Percentiles rank a stretch among this genome's conserved stretches.
phyloP scores from a whole-genome alignment of 2,329 filamentous ascomycete genomes.

The Tympanopsis confertula region DNA sequence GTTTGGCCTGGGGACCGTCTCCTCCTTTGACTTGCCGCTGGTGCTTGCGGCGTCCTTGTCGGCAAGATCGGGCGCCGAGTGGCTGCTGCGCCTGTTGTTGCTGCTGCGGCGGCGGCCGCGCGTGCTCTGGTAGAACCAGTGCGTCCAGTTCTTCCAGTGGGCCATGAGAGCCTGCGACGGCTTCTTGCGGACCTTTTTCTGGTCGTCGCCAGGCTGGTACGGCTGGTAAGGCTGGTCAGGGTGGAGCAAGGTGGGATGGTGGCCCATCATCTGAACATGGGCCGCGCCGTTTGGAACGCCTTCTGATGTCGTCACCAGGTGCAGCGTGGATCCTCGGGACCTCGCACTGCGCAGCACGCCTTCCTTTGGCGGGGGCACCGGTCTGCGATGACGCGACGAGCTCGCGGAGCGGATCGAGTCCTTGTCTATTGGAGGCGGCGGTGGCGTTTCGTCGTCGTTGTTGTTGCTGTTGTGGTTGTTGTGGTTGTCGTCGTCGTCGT shows the following conservation, averaged over 20 bases:
- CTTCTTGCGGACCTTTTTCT: slow-evolving; percentile 39
- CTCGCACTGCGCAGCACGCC: slow-evolving; percentile 54
- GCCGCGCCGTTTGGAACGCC: slow-evolving; percentile 22
- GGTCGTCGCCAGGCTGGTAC: slow-evolving; percentile 7
- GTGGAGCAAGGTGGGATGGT: slow-evolving; percentile 6
- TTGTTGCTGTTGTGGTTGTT: neutral
- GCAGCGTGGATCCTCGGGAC: slow-evolving; percentile 73
- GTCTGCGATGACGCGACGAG: slow-evolving; percentile 64
- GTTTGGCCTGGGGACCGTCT: slow-evolving; percentile 44
- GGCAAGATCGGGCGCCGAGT: slow-evolving; percentile 47
- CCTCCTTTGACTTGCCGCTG: slow-evolving; percentile 31
- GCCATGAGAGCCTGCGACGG: slow-evolving; percentile 46
- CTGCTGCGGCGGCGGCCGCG: slow-evolving; percentile 31
- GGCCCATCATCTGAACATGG: slow-evolving; percentile 2
- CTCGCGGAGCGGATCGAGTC: slow-evolving; percentile 65
- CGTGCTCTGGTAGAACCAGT: slow-evolving; percentile 50
- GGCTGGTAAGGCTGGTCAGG: slow-evolving; percentile 6
- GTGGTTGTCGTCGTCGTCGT: too few species aligned
- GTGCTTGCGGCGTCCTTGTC: slow-evolving; percentile 30
- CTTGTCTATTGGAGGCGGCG: slow-evolving; percentile 67
- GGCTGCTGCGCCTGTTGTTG: slow-evolving; percentile 36
- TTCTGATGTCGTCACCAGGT: slow-evolving; percentile 63
- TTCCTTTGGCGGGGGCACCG: slow-evolving; percentile 80
- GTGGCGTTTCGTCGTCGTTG: slow-evolving; percentile 25
- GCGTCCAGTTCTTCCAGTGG: slow-evolving; percentile 53